Base-by-base conservation (phyloP, 2,329 filamentous ascomycete species). In the Elsinoe fawcettii region DNA sequence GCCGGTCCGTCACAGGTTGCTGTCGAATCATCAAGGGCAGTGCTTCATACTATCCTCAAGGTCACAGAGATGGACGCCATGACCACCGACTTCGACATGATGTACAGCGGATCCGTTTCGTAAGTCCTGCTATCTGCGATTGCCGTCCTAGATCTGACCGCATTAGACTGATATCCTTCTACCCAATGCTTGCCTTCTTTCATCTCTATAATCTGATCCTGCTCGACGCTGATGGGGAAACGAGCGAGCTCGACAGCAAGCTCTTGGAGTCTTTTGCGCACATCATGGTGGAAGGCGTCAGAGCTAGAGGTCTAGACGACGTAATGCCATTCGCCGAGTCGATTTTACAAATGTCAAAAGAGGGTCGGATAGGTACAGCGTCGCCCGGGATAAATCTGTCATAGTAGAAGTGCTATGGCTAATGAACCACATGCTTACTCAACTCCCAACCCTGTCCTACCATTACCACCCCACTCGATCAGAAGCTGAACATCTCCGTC, bases 271-370 rank as follows among this genome's bases (percentile, higher is more conserved):
- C 14, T n/a, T 56, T 46, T 9, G 54, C 54, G 8, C 25, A 37
- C n/a, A 34, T 56, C 20, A 46, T 56, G 30, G 18, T 56, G 8
- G 41, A 56, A 14, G 54, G 54, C 20, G 54, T 49, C 5, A 47
- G 20, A 27, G 54, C 54, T 7, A n/a, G 41, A 18, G 54, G 54
- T 12, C 41, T 56, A 18, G 23, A 56, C 22, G 30, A 37, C 14
- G 41, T 46, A 8, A 46, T 56, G 54, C 54, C 54, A 14, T 56
- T 47, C 16, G 54, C 54, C n/a, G 49, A 53, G 12, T 53, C 49
- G 11, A 53, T 53, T 1, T 25, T 34, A 9, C 49, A 53, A 25
- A 53, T 53, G 49, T 34, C 30, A n/a, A 53, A 39, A 16, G 49
- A 53, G 8, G 49, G 49, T 6, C 2, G 30, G 16, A 18, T 36